Evolutionary conservation across 108 stramenopile genomes (phyloP), one percentile per base, ranked within the genome.

Genomic region (Fistulifera pelliculosa): DNA sequence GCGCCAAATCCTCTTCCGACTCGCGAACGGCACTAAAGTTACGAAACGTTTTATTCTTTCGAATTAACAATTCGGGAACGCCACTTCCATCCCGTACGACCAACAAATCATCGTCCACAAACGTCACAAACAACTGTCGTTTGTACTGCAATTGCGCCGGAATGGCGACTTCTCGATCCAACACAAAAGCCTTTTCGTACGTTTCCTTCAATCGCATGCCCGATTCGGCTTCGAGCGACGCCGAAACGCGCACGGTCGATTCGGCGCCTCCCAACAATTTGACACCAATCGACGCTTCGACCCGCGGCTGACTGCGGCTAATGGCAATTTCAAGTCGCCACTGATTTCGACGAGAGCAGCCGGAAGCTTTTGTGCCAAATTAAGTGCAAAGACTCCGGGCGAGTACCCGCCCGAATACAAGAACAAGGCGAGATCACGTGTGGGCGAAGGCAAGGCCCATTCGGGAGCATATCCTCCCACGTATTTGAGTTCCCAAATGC

Each of bases 81-180:
- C 94, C 94, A 43, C 70, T 62, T 15, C 60, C 83, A 74, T 94
- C 90, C 21, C 94, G 66, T 1, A 87, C 77, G 13, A 94, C 76
- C 52, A 94, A 58, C 49, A 94, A 57, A 54, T 94, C 94, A 26
- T 94, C 87, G 63, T 94, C 94, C 12, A 94, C 72, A 59, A 91
- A 94, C 18, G 83, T 81, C 18, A 89, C 79, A 70, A 81, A 93
- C 50, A 93, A 59, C 26, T 81, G 78, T 24, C 92, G 71, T 1
- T 74, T 63, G 59, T 87, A 93, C 54, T 80, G 83, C 49, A 81
- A 41, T 38, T 66, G 62, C 44, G 76, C 76, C 8, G 94, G 87
- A 41, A 94, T n/a, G 45, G 60, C 21, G 18, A 57, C 55, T 18
- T 25, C 40, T 16, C 59, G 44, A 2, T 40, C 54, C 73, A 83